Evolutionary conservation across 768 basidiomycete species (phyloP).

Genomic region (Tylopilus sp.): DNA sequence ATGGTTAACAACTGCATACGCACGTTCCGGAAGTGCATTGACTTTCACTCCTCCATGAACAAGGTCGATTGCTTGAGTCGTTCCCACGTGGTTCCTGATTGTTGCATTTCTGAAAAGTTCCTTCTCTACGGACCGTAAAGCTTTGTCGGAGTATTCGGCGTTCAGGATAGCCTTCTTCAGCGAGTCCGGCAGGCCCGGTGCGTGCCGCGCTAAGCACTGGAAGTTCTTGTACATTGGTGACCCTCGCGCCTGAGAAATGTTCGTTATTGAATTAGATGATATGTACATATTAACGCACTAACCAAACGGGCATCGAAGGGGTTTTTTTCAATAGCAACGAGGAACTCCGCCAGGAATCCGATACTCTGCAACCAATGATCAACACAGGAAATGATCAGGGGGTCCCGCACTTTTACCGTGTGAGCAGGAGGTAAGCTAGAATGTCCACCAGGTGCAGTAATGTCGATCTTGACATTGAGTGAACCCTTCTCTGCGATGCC

Average conservation of each 20-base stretch:
- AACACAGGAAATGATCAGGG: not conserved
- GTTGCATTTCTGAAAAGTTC: constrained; percentile 36
- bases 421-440: constrained; percentile 81
- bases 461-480: constrained; percentile 58
- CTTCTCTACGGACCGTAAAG: constrained; percentile 51
- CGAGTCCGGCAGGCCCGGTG: constrained; percentile 46
- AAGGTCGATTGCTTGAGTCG: constrained; percentile 78
- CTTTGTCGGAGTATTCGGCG: constrained; percentile 47
- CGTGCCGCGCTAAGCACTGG: constrained; percentile 65
- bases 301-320: constrained; percentile 55
- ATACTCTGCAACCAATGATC: constrained; percentile 54
- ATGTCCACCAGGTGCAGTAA: constrained; percentile 75
- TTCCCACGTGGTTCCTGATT: constrained; percentile 51
- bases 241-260: constrained; percentile 40
- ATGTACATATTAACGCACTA: constrained; percentile 11
- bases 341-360: constrained; percentile 70
- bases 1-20: constrained; percentile 68
- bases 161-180: constrained; percentile 47
- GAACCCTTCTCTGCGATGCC: constrained; percentile 76
- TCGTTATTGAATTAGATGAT: not conserved
- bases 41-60: constrained; percentile 66
- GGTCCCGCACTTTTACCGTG: constrained; percentile 49
- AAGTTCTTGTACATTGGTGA: constrained; percentile 58
- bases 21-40: constrained; percentile 78
- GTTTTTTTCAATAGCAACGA: constrained; percentile 66